These are phyloP conservation scores for Ganoderma lucidum DNA, from an alignment of 1,284 basidiomycete genomes.

Conservation along the genomic window DNA sequence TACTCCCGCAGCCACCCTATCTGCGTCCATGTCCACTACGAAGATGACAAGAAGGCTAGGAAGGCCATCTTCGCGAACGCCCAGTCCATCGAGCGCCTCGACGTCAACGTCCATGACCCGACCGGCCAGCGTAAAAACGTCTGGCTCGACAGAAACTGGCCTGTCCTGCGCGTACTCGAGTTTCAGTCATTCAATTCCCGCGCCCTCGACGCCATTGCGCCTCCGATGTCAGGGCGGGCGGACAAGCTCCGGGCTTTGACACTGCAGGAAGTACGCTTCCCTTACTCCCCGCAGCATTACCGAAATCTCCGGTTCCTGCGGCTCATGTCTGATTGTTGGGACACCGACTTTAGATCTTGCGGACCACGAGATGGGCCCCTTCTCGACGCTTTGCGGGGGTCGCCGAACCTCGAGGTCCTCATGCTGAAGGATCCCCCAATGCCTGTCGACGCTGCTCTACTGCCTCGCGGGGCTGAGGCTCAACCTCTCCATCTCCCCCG, in stretches of 20 bases:
- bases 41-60: neutral
- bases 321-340: neutral
- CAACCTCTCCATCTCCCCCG: conserved; percentile 1
- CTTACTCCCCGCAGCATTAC: conserved; percentile 6
- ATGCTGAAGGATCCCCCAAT: conserved; percentile 6
- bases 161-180: neutral
- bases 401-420: conserved; percentile 5
- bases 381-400: conserved; percentile 1
- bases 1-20: conserved; percentile 1
- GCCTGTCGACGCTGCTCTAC: neutral
- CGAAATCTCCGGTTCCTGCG: neutral
- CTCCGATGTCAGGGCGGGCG: neutral
- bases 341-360: neutral
- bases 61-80: conserved; percentile 2
- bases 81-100: conserved; percentile 4
- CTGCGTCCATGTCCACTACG: neutral
- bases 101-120: neutral
- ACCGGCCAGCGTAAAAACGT: conserved; percentile 5
- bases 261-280: conserved; percentile 5
- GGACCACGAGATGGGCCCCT: neutral
- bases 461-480: neutral
- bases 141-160: conserved; percentile 8
- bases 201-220: neutral
- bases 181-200: neutral
- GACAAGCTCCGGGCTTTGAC: conserved; percentile 4